These are phyloP conservation scores for Fonsecaea nubica DNA, from an alignment of 2,329 filamentous ascomycete species.

Conservation along the genomic window DNA sequence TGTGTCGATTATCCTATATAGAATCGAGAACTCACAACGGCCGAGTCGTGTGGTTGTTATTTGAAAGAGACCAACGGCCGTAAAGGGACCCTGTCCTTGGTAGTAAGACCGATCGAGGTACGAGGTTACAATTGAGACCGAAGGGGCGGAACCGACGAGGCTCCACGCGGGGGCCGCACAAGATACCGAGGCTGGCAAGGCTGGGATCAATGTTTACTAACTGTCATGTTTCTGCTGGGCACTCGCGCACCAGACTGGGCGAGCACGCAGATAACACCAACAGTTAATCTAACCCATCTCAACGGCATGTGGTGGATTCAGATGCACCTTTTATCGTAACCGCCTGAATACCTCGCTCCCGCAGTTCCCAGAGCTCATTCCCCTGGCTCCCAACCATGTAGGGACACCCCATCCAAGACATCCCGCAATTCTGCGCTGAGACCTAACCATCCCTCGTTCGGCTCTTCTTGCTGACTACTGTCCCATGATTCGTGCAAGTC, in stretches of 20 bases:
- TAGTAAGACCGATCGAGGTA: not conserved
- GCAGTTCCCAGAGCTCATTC: slow-evolving; percentile 1
- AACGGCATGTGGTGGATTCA: not conserved
- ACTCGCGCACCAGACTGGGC: too few species aligned
- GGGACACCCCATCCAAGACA: not conserved
- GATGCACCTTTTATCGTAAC: not conserved
- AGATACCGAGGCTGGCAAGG: slow-evolving; percentile 18
- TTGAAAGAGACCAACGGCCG: slow-evolving; percentile 9
- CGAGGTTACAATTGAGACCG: not conserved
- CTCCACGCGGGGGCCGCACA: not conserved
- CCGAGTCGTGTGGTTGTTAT: not conserved
- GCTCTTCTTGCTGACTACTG: not conserved
- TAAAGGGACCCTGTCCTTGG: not conserved
- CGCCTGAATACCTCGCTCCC: not conserved
- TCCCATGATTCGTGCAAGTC: not conserved
- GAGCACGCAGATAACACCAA: too few species aligned
- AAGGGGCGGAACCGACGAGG: slow-evolving; percentile 12
- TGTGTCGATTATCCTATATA: not conserved
- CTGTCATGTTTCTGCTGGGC: not conserved
- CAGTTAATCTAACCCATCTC: not conserved
- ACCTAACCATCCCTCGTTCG: slow-evolving; percentile 1
- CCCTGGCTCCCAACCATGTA: slow-evolving; percentile 12
- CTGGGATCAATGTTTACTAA: not conserved
- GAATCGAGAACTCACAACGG: not conserved
- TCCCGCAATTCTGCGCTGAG: not conserved